Evolutionary conservation across 805 yeast species (phyloP).

Genomic region (Ogataea paradorogensis): DNA sequence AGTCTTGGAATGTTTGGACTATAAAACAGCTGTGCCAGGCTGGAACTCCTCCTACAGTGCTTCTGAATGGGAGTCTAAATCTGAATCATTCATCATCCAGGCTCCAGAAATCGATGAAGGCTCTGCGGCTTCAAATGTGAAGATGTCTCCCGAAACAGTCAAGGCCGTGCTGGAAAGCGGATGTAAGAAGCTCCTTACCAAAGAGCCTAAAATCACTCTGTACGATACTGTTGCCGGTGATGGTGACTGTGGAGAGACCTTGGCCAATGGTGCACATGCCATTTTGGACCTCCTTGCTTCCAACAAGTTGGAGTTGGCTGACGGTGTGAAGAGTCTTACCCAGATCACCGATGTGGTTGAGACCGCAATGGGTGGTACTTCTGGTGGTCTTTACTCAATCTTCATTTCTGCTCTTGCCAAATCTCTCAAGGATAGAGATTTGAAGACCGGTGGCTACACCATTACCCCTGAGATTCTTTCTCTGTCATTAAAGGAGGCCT

Average conservation of each 20-base stretch:
- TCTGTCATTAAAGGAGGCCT: constrained; percentile 52
- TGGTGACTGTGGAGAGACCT: constrained; percentile 95
- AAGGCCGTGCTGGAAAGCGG: constrained; percentile 42
- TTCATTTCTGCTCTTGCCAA: constrained; percentile 73
- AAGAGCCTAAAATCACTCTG: constrained; percentile 82
- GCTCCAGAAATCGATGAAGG: constrained; percentile 33
- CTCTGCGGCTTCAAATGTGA: constrained; percentile 27
- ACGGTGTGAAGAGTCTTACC: constrained; percentile 58
- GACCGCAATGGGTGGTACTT: constrained; percentile 92
- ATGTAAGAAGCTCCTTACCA: constrained; percentile 50
- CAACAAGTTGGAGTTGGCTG: constrained; percentile 38
- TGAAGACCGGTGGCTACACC: constrained; percentile 24
- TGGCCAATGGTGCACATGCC: constrained; percentile 78
- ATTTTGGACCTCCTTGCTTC: constrained; percentile 51
- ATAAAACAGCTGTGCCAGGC: constrained; percentile 75
- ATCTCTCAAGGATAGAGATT: constrained; percentile 44
- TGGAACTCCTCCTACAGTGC: constrained; percentile 56
- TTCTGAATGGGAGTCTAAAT: constrained; percentile 21
- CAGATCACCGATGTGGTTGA: constrained; percentile 82
- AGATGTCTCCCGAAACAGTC: constrained; percentile 30
- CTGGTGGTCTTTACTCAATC: constrained; percentile 90
- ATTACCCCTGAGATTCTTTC: constrained; percentile 41
- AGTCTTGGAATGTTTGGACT: constrained; percentile 58
- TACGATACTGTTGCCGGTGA: constrained; percentile 92
- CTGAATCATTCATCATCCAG: constrained; percentile 27